phyloP scores from a whole-genome alignment of 352 stramenopile species.

The Blastocystis sp. region DNA sequence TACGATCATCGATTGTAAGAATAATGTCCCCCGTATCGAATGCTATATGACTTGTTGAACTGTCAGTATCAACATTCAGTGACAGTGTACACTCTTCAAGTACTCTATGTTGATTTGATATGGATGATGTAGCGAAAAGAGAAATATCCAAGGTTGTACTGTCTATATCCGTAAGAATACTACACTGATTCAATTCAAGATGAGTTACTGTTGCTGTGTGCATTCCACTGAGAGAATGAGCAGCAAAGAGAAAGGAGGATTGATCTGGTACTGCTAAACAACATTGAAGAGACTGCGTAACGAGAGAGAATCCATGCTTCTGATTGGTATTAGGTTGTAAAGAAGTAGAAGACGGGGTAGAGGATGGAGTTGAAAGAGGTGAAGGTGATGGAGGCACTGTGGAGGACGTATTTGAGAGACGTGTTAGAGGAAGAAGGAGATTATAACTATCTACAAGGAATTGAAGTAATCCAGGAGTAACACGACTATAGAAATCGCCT shows the following conservation, averaged over 20 bases:
- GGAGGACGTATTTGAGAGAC: neutral
- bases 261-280: neutral
- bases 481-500: neutral
- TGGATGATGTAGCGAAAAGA: neutral
- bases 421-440: neutral
- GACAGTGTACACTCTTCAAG: conserved; percentile 3
- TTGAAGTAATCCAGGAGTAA: neutral
- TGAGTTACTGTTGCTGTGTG: neutral
- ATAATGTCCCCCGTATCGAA: conserved; percentile 20
- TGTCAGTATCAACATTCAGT: neutral
- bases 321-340: neutral
- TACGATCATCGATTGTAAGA: conserved; percentile 8
- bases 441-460: neutral
- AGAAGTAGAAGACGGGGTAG: neutral
- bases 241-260: conserved; percentile 1
- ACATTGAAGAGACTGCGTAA: conserved; percentile 7
- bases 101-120: neutral
- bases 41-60: neutral
- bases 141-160: no score
- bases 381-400: neutral
- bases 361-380: neutral
- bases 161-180: neutral
- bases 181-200: neutral
- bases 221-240: neutral
- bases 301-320: neutral